A percentile compares a stretch with the other conserved stretches of the same genome.
These are phyloP conservation scores for Aspergillus ibericus DNA, from an alignment of 2,329 filamentous ascomycete genomes.

Conservation along the genomic window DNA sequence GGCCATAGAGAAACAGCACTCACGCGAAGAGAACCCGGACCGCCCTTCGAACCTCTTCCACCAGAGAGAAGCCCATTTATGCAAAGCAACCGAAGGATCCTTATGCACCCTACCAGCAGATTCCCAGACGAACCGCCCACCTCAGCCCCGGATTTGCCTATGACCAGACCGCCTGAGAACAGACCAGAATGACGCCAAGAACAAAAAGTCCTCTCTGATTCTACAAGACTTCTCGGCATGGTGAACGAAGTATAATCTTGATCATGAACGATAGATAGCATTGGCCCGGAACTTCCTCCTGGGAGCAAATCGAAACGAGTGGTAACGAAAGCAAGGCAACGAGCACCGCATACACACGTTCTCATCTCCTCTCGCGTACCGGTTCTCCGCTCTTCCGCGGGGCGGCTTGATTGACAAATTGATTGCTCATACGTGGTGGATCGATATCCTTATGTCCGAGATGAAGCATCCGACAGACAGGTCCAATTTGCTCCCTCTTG, in stretches of 20 bases:
- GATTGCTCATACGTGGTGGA: constrained; percentile 14
- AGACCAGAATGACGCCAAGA: constrained; percentile 18
- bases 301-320: constrained; percentile 16
- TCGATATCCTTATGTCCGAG: constrained; percentile 6
- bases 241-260: constrained; percentile 26
- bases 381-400: not conserved
- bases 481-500: constrained; percentile 12
- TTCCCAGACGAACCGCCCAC: constrained; percentile 23
- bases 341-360: constrained; percentile 12
- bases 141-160: constrained; percentile 20
- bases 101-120: constrained; percentile 25
- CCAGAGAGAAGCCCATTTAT: constrained; percentile 27
- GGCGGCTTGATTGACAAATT: constrained; percentile 12
- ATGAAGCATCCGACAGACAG: constrained; percentile 12
- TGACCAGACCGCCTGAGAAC: constrained; percentile 21
- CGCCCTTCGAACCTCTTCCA: constrained; percentile 21
- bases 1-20: constrained; percentile 28
- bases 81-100: constrained; percentile 26
- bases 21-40: constrained; percentile 24
- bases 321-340: constrained; percentile 15
- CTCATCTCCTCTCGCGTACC: constrained; percentile 1
- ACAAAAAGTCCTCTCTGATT: constrained; percentile 5
- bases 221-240: constrained; percentile 14
- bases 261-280: constrained; percentile 35
- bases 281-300: constrained; percentile 25